A percentile compares a stretch with the other conserved stretches of the same genome.
phyloP scores from a whole-genome alignment of 2,329 filamentous ascomycete genomes.

The Fusarium algeriense region DNA sequence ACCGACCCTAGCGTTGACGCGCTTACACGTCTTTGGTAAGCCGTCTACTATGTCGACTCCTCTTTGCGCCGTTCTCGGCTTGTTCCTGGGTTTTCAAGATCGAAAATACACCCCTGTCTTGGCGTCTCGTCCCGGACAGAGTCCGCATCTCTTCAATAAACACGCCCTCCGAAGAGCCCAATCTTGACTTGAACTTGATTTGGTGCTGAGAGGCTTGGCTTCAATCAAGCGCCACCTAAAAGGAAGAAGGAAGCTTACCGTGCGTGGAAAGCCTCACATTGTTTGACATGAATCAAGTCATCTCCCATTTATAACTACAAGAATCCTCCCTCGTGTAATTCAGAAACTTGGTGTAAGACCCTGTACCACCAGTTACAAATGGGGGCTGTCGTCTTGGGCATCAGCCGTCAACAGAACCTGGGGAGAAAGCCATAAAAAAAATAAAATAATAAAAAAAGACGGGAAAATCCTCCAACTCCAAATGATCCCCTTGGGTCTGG shows the following conservation, averaged over 20 bases:
- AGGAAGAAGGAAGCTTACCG: constrained; percentile 4
- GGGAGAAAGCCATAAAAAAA: constrained; percentile 18
- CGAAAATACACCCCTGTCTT: constrained; percentile 13
- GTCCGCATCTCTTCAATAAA: constrained; percentile 19
- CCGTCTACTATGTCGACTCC: constrained; percentile 31
- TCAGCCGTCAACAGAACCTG: constrained; percentile 18
- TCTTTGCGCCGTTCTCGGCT: constrained; percentile 38
- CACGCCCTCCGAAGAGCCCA: constrained; percentile 17
- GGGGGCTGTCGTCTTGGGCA: constrained; percentile 24
- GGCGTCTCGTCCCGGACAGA: constrained; percentile 31
- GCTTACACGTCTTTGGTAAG: constrained; percentile 22
- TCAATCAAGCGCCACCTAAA: constrained; percentile 8
- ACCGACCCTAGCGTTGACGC: constrained; percentile 22
- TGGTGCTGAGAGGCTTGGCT: constrained; percentile 15
- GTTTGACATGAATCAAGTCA: too few relatives aligned
- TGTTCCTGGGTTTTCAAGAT: constrained; percentile 39
- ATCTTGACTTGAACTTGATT: constrained; percentile 1
- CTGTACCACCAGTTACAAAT: constrained; percentile 5
- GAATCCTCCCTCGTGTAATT: background rate
- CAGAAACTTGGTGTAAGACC: background rate
- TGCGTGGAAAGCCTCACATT: constrained; percentile 12
- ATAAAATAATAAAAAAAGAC: constrained; percentile 7
- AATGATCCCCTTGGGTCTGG: background rate
- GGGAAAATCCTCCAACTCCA: constrained; percentile 1
- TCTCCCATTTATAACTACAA: background rate